Base-by-base conservation (phyloP, 805 yeast genomes). In the Candida broadrunensis region DNA sequence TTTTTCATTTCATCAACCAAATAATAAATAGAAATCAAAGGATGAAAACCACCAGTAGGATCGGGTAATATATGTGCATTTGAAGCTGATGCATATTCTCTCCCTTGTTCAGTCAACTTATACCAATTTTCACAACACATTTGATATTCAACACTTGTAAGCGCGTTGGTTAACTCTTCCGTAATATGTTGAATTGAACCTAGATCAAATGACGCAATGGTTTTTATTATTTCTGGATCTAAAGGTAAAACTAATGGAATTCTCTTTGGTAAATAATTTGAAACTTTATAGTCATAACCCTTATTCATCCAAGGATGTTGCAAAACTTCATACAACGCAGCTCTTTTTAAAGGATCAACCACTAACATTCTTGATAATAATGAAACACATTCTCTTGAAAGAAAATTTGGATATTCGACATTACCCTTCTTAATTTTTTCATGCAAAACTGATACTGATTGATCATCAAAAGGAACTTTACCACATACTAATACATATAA, bases 381-480 rank as follows among this genome's bases (percentile, higher is more conserved):
- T 6, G 90, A 84, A 5, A 84, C 76, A 57, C 95, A 91, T 49
- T 87, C 95, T 24, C 77, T 71, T 5, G 95, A 83, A 36, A 93
- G 66, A 65, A 82, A 81, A 27, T 77, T 75, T 6, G 99, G 98
- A 60, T 93, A 93, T 49, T 89, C 96, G 9, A 93, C 96, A 47
- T 81, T 74, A 31, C 98, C 99, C 50, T 82, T 78, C 60, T 91
- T 93, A 60, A 93, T 93, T 61, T 90, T 90, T 48, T 88, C 95
- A 61, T 93, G 99, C 52, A 93, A 72, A 1, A 86, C 90, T 35
- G 90, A 83, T 48, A 95, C 95, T 50, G 87, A 82, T 54, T 88
- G 95, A 58, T 93, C 98, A 61, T 93, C 99, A 61, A 93, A 93
- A 7, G 99, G 99, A 12, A 93, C 98, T 60, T 88, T 90, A 41